Conservation (phyloP, 371 early-diverging fungal genomes). For the Entomophthora muscae region DNA sequence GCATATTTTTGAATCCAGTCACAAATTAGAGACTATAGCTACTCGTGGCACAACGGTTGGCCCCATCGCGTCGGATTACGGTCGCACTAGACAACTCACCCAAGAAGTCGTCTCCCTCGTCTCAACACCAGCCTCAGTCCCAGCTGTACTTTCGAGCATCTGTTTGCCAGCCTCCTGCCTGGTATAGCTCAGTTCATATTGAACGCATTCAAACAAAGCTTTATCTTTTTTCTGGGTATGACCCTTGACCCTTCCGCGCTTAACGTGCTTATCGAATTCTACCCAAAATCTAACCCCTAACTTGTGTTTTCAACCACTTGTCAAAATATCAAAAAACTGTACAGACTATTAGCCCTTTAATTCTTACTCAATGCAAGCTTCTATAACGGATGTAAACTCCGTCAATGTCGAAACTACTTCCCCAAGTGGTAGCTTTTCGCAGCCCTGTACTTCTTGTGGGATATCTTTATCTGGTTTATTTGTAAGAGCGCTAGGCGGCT, state of each 20-base stretch:
- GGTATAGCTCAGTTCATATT: too few relatives aligned
- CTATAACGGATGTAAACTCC: conserved; percentile 6
- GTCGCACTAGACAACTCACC: too few relatives aligned
- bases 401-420: conserved; percentile 7
- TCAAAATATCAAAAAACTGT: neutral
- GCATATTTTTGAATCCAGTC: too few relatives aligned
- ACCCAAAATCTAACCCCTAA: neutral
- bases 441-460: conserved; percentile 25
- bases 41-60: too few relatives aligned
- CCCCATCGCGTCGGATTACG: too few relatives aligned
- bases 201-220: too few relatives aligned
- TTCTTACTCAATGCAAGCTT: conserved; percentile 7
- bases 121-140: too few relatives aligned
- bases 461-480: conserved; percentile 51
- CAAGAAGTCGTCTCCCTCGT: too few relatives aligned
- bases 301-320: neutral
- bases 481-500: conserved; percentile 72
- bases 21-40: too few relatives aligned
- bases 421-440: neutral
- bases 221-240: neutral
- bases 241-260: neutral
- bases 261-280: neutral
- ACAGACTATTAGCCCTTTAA: neutral
- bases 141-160: too few relatives aligned
- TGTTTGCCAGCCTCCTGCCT: too few relatives aligned